Evolutionary conservation across 148 eudicot genomes (phyloP), one percentile per base, ranked within the genome.

Genomic region (Rhododendron simsii): DNA sequence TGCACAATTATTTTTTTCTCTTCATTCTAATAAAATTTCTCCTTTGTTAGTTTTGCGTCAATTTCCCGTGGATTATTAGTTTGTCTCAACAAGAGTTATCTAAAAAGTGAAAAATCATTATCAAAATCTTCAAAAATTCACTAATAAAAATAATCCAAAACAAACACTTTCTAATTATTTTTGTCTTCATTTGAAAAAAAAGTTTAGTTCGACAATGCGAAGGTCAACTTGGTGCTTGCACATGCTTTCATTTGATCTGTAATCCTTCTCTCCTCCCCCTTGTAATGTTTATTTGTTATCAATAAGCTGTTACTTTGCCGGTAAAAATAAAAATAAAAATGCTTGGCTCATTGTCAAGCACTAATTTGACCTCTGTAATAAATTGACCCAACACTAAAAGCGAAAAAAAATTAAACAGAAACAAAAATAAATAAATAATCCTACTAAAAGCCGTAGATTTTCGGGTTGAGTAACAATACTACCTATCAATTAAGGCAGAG

Each of bases 401-500:
- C 69, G 11, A n/a, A 63, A 63, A 7, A 13, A 20, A 20, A 6
- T 59, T 10, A 26, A n/a, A 67, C 4, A 67, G 30, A 63, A 11
- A 23, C 9, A 2, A 9, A 23, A n/a, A n/a, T 2, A n/a, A 23
- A n/a, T 9, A 63, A 23, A 20, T 57, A 59, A 59, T 59, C 26
- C 28, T 63, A 63, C 20, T 15, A 33, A 74, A 63, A 23, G 23
- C 30, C 28, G 28, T 63, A 21, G 23, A 78, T n/a, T 67, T 45
- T 75, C 83, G 51, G 71, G 23, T 35, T 86, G 63, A 81, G 37
- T 63, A 55, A 91, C 92, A 5, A 55, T 55, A 55, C 55, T 26
- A 55, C 75, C 96, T 92, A 78, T 93, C 98, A 80, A 91, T 97
- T 87, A 97, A 86, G 23, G 99, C 95, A 83, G 99, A 97, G 86